phyloP scores from a whole-genome alignment of 2,329 filamentous ascomycete genomes.

The Cercospora beticola region DNA sequence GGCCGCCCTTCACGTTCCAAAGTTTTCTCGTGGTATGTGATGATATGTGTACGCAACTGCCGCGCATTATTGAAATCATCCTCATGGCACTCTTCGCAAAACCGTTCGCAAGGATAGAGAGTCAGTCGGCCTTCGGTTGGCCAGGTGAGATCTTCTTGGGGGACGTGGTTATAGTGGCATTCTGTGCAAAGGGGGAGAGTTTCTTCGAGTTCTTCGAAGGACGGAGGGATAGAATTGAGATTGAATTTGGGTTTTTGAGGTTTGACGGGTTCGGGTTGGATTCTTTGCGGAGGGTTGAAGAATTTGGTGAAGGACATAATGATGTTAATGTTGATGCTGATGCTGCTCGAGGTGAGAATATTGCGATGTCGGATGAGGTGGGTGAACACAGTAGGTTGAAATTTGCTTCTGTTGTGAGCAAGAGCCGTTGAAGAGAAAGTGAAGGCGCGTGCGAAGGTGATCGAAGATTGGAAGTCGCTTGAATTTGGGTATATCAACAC shows the following conservation, averaged over 20 bases:
- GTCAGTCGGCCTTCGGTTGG: not conserved
- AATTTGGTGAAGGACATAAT: not conserved
- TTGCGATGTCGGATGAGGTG: not conserved
- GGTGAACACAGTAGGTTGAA: not conserved
- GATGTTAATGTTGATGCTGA: not conserved
- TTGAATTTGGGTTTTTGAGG: not conserved
- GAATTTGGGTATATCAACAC: not conserved
- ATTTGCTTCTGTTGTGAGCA: not conserved
- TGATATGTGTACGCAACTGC: not conserved
- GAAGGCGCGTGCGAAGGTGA: not conserved
- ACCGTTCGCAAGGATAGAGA: not conserved
- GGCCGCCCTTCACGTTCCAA: not conserved
- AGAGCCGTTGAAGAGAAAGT: not conserved
- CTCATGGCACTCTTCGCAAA: not conserved
- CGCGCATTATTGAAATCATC: not conserved
- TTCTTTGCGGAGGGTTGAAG: not conserved
- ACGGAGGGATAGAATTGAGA: not conserved
- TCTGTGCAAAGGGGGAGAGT: not conserved
- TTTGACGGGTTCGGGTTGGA: not conserved
- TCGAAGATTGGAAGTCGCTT: constrained; percentile 8
- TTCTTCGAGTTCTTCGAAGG: not conserved
- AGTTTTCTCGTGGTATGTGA: not conserved
- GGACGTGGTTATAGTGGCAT: not conserved
- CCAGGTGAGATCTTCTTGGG: not conserved
- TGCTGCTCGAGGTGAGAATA: not conserved